These are phyloP conservation scores for Exserohilum turcica DNA, from an alignment of 2,329 filamentous ascomycete genomes.

Conservation along the genomic window DNA sequence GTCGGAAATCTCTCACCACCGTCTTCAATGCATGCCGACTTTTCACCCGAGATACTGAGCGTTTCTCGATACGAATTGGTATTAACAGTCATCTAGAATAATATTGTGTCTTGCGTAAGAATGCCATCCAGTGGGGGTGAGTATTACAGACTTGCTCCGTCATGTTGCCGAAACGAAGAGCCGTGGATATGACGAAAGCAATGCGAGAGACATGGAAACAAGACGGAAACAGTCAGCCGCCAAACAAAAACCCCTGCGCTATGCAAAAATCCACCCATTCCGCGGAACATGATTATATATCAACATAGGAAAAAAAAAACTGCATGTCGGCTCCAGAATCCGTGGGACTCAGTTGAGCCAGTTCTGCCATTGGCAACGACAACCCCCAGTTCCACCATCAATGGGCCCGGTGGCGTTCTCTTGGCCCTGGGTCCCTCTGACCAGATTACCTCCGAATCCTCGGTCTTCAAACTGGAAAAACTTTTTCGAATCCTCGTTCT, in stretches of 20 bases:
- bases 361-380: slow-evolving; percentile 65
- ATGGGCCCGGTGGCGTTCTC: slow-evolving; percentile 52
- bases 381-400: slow-evolving; percentile 65
- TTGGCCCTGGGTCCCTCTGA: slow-evolving; percentile 58
- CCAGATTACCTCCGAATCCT: slow-evolving; percentile 55
- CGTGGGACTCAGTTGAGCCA: slow-evolving; percentile 43
- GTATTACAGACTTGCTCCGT: slow-evolving; percentile 6
- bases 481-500: slow-evolving; percentile 44
- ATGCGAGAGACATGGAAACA: neutral
- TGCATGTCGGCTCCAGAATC: neutral
- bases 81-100: slow-evolving; percentile 7
- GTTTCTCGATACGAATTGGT: neutral
- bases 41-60: neutral
- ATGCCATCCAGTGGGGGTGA: slow-evolving; percentile 6
- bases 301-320: slow-evolving; percentile 15
- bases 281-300: slow-evolving; percentile 4
- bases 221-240: slow-evolving; percentile 7
- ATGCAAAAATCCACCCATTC: slow-evolving; percentile 27
- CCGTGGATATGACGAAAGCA: neutral
- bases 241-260: slow-evolving; percentile 14
- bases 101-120: slow-evolving; percentile 2
- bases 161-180: slow-evolving; percentile 13
- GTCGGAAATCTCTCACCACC: neutral
- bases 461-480: slow-evolving; percentile 60
- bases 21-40: neutral